A percentile compares a stretch with the other conserved stretches of the same genome.
Evolutionary conservation across 257 asterid genomes (phyloP).

Genomic region (Fraxinus anomala): DNA sequence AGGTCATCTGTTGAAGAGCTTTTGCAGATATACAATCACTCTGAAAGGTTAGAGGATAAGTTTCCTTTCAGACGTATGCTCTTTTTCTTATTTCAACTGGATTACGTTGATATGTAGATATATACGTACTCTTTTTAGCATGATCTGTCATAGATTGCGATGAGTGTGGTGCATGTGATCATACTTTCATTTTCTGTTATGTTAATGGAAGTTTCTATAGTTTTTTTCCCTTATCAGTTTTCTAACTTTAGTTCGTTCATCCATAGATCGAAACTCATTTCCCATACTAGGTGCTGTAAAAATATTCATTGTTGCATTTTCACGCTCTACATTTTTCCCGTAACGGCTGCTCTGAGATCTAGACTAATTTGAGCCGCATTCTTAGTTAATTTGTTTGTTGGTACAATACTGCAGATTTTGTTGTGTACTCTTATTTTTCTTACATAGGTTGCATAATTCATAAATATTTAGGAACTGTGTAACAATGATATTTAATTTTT

Average conservation of each 20-base stretch:
- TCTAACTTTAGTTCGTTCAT: not conserved
- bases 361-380: not conserved
- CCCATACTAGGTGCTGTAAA: too few species aligned
- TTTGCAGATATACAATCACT: slow-evolving; percentile 81
- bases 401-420: not conserved
- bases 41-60: slow-evolving; percentile 66
- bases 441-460: not conserved
- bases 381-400: not conserved
- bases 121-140: not conserved
- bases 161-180: not conserved
- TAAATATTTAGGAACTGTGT: not conserved
- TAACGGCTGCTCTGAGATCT: not conserved
- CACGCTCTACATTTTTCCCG: not conserved
- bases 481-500: not conserved
- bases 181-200: not conserved
- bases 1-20: slow-evolving; percentile 89
- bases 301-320: not conserved
- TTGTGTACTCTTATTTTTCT: not conserved
- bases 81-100: slow-evolving; percentile 13
- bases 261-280: too few species aligned
- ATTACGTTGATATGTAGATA: not conserved
- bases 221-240: not conserved
- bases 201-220: not conserved
- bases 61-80: slow-evolving; percentile 6
- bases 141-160: slow-evolving; percentile 5